Base-by-base conservation (phyloP, 2,329 filamentous ascomycete genomes). In the Xylariaceae sp. region DNA sequence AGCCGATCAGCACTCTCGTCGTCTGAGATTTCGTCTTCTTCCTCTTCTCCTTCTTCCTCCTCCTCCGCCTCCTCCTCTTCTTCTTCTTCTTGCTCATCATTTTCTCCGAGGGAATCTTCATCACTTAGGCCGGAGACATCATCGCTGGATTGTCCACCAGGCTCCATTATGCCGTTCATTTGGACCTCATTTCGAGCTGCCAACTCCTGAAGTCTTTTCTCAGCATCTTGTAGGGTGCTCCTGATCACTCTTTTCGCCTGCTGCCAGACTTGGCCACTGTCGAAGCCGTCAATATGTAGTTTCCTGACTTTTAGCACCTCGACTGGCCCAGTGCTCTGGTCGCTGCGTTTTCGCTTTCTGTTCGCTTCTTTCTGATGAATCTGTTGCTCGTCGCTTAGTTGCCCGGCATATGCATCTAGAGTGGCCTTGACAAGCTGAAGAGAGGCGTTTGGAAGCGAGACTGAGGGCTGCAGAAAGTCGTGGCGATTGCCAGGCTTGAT, bases 191-290 rank as follows among this genome's bases (percentile, higher is more conserved):
- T 67, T 26, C 63, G 67, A 56, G 76, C 75, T 63, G 80, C 74
- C 34, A 84, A 66, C 60, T 79, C 78, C 48, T 73, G 69, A 12
- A 84, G 66, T 3, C 73, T 66, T 4, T 72, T 69, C 47, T 76
- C 71, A 0, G 79, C 77, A 60, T 80, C 76, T 42, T 73, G 70
- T 45, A 83, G 63, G 8, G 80, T 72, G 46, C 78, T 77, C 9
- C 71, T 80, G 54, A 97, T 85, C 26, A 97, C 89, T 64, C 88
- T 84, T 66, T 85, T 86, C 6, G 90, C 88, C 74, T 99, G 94
- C 71, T 96, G 89, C 88, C 92, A 99, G 43, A 99, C 85, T 72
- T 97, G 92, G 26, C 86, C 83, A 8, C 88, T 86, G 64, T 88
- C 88, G 64, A 97, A 96, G 0, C 92, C 94, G 54, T 95, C 84